Evolutionary conservation across 2,329 filamentous ascomycete species (phyloP).

Genomic region (Diaporthe australafricana): DNA sequence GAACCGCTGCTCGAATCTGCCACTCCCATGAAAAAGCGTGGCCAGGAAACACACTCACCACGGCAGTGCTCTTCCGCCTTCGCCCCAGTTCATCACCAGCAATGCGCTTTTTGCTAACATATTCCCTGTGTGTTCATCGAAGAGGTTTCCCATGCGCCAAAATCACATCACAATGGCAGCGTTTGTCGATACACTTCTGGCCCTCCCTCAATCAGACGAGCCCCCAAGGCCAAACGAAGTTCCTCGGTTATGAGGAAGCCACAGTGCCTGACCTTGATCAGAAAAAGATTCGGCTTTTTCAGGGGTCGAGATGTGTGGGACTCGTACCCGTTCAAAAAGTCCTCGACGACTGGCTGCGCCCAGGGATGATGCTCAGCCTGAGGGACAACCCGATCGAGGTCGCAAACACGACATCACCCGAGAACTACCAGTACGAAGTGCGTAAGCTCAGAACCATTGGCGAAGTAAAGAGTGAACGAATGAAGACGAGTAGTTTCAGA

Average conservation of each 20-base stretch:
- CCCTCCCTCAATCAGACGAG: background rate
- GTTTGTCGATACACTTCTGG: background rate
- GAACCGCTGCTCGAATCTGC: too few species aligned
- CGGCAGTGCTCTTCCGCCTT: too few species aligned
- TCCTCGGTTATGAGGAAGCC: background rate
- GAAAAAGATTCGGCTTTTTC: background rate
- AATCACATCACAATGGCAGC: background rate
- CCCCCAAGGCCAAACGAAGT: background rate
- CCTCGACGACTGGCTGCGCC: background rate
- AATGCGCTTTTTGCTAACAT: background rate
- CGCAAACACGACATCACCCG: background rate
- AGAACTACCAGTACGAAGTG: slow-evolving; percentile 8
- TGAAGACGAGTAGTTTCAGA: fast-evolving
- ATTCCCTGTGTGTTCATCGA: background rate
- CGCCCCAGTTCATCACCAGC: too few species aligned
- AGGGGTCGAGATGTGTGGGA: background rate
- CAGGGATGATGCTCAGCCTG: background rate
- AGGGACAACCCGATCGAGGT: background rate
- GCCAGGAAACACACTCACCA: too few species aligned
- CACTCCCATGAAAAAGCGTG: too few species aligned
- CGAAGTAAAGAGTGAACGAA: fast-evolving
- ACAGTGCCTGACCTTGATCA: background rate
- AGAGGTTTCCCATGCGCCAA: background rate
- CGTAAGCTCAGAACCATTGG: background rate
- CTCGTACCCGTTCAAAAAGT: background rate